Evolutionary conservation across 2,329 filamentous ascomycete species (phyloP).

Genomic region (Raffaelea albimanens): DNA sequence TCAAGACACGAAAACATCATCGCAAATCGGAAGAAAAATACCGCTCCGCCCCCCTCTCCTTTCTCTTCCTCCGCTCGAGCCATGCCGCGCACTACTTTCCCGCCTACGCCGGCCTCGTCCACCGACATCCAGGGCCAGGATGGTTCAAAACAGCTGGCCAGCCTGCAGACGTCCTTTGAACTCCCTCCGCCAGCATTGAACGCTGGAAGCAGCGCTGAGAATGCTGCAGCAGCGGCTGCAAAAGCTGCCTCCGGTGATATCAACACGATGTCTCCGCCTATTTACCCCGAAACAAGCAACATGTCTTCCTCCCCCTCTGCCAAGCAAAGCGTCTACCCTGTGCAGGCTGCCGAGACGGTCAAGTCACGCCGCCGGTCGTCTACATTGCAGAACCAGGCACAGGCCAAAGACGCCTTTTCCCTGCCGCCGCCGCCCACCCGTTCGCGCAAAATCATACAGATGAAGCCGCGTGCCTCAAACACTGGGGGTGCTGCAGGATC

Average conservation of each 20-base stretch:
- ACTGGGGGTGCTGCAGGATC: slow-evolving; percentile 15
- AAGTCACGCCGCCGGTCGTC: slow-evolving; percentile 43
- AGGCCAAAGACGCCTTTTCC: slow-evolving; percentile 57
- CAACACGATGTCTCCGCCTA: slow-evolving; percentile 23
- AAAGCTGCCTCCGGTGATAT: slow-evolving; percentile 16
- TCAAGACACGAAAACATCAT: too few species aligned
- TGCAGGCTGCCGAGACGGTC: slow-evolving; percentile 31
- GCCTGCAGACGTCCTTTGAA: slow-evolving; percentile 60
- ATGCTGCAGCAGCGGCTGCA: background rate
- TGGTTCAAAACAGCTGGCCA: slow-evolving; percentile 48
- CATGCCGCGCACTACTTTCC: slow-evolving; percentile 59
- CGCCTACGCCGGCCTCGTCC: slow-evolving; percentile 70
- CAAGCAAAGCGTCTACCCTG: slow-evolving; percentile 10
- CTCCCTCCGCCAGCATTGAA: slow-evolving; percentile 67
- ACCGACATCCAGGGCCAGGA: slow-evolving; percentile 70
- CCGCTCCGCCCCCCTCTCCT: too few species aligned
- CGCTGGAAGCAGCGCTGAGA: slow-evolving; percentile 24
- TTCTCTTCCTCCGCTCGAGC: background rate
- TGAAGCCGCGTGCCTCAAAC: slow-evolving; percentile 57
- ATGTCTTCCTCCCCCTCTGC: background rate
- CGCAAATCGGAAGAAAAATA: background rate
- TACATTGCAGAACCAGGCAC: slow-evolving; percentile 12
- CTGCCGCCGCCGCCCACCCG: slow-evolving; percentile 87
- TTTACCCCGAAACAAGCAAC: slow-evolving; percentile 4
- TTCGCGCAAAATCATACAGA: slow-evolving; percentile 94